These are phyloP conservation scores for Camelina laxa DNA, from an alignment of 345 rosid genomes.

Conservation along the genomic window DNA sequence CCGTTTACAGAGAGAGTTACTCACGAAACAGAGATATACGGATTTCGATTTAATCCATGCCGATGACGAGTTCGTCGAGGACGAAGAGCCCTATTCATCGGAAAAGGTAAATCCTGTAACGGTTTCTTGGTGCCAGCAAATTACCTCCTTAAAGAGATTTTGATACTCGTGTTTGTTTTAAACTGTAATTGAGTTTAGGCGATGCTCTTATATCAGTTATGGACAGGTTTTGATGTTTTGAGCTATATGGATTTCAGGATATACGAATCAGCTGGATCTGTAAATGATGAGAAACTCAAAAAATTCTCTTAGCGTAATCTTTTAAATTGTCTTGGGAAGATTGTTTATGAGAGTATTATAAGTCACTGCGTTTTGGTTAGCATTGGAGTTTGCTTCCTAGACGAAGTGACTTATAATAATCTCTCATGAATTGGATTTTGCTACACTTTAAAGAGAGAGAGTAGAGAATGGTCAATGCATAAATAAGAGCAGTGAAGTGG, in stretches of 20 bases:
- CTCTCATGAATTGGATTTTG: conserved; percentile 23
- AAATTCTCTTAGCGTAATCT: neutral
- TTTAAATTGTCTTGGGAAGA: neutral
- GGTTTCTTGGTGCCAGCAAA: neutral
- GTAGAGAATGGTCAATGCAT: too few relatives aligned
- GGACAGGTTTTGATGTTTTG: neutral
- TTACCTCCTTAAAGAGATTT: neutral
- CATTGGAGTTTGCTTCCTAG: neutral
- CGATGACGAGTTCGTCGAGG: neutral
- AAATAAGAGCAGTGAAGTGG: too few relatives aligned
- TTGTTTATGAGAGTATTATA: conserved; percentile 40
- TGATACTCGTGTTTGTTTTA: too few relatives aligned
- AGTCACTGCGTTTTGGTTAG: conserved; percentile 34
- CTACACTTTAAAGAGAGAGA: neutral
- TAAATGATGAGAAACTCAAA: too few relatives aligned
- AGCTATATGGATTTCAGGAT: neutral
- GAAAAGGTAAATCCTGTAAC: neutral
- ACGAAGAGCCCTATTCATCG: neutral
- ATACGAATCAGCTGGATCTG: too few relatives aligned
- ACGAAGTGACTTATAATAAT: conserved; percentile 34
- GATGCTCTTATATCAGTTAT: neutral
- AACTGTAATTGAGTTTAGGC: neutral
- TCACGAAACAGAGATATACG: conserved; percentile 15
- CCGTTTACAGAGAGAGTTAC: conserved; percentile 14
- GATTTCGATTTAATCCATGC: neutral